Evolutionary conservation across 306 rosid genomes (phyloP).

Genomic region (Mimosa bimucronata): DNA sequence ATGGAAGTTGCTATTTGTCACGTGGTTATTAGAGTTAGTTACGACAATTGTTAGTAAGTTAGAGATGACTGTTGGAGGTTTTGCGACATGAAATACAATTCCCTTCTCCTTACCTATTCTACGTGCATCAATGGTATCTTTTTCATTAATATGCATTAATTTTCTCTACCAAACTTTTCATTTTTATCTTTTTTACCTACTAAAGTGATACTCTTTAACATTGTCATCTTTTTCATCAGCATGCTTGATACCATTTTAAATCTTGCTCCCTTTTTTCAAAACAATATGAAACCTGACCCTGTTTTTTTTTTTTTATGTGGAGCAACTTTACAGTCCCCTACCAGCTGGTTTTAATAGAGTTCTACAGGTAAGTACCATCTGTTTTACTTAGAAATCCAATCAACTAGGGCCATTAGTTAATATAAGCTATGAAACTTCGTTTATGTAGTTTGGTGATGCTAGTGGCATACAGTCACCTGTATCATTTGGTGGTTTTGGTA

Average conservation of each 20-base stretch:
- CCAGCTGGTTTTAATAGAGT: slow-evolving; percentile 84
- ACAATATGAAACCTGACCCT: slow-evolving; percentile 32
- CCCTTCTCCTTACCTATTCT: too few species aligned
- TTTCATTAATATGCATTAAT: not conserved
- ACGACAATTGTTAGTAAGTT: too few species aligned
- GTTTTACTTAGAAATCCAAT: slow-evolving; percentile 38
- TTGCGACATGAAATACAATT: too few species aligned
- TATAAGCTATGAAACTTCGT: slow-evolving; percentile 38
- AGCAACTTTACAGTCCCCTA: slow-evolving; percentile 67
- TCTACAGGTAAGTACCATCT: slow-evolving; percentile 65
- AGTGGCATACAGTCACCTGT: slow-evolving; percentile 97
- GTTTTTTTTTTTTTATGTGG: slow-evolving; percentile 42
- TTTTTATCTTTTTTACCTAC: not conserved
- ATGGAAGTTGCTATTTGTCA: not conserved
- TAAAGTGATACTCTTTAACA: not conserved
- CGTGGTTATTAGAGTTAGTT: too few species aligned
- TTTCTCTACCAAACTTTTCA: not conserved
- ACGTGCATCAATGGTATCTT: not conserved
- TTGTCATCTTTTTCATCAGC: not conserved
- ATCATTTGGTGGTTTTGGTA: slow-evolving; percentile 94
- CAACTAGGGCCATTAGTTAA: slow-evolving; percentile 31
- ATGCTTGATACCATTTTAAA: not conserved
- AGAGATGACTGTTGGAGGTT: too few species aligned
- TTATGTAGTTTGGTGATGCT: slow-evolving; percentile 88
- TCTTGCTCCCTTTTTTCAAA: not conserved